Evolutionary conservation across 805 yeast genomes (phyloP), one percentile per base, ranked within the genome.

Genomic region (Saccharomyces kudriavzevii): DNA sequence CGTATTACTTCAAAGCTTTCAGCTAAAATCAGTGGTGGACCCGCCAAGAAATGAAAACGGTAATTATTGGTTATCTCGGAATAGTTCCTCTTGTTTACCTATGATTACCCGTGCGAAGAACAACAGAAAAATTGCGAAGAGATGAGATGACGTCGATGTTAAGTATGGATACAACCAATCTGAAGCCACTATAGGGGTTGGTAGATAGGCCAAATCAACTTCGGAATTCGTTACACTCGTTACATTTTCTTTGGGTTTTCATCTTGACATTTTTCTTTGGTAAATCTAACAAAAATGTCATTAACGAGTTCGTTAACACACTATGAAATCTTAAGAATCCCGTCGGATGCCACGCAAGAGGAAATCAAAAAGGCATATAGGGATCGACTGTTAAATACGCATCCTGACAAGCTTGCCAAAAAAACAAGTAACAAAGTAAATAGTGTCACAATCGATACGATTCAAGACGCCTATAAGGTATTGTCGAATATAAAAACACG

Each of bases 331-430:
- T 74, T 89, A n/a, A 84, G 79, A 0, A 70, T 85, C 1, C 62
- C 67, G 0, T 69, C 74, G 2, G 64, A 68, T 3, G 77, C 79
- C 2, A 55, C 69, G 22, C 55, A 52, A 0, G 59, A 52, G 0
- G 80, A 77, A 13, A 74, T 91, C 27, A 83, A 81, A 57, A 64
- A 66, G 8, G 91, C 95, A 0, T 92, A 91, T 66, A 79, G 77
- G 53, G 71, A 67, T 31, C 77, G 78, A 14, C 74, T 92, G 5
- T 72, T 92, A 1, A 63, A 67, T 3, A 67, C 79, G 2, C 98
- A 92, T 67, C 98, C 98, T 1, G 98, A 92, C 66, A 91, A 90
- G 60, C 56, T 58, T 24, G 46, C 49, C 2, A 48, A 52, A 2
- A 51, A 20, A 17, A 40, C 3, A 43, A 50, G 43, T 22, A 14